phyloP scores from a whole-genome alignment of 1,284 basidiomycete genomes.

The Trichosporon sp. region DNA sequence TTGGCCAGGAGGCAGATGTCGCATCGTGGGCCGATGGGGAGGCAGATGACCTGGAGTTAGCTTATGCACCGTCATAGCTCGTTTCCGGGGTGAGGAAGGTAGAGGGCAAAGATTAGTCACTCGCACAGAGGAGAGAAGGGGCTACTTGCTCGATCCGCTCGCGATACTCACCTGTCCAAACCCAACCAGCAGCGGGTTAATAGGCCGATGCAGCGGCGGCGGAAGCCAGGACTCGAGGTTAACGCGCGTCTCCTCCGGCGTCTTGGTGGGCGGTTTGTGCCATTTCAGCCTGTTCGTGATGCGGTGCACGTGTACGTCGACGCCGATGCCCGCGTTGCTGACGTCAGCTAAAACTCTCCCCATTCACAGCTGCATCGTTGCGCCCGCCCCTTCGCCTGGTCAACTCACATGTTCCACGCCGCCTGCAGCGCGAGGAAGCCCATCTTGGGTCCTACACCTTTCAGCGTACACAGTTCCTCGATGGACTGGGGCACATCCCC shows the following conservation, averaged over 20 bases:
- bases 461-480: conserved; percentile 78
- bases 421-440: conserved; percentile 79
- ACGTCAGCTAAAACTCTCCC: conserved; percentile 1
- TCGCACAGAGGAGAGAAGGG: no score
- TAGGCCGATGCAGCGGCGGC: conserved; percentile 71
- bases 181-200: conserved; percentile 86
- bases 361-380: not conserved
- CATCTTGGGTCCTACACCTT: conserved; percentile 93
- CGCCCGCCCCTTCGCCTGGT: no score
- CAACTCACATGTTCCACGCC: conserved; percentile 76
- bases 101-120: no score
- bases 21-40: conserved; percentile 80
- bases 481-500: conserved; percentile 82
- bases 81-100: no score
- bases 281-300: conserved; percentile 91
- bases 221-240: conserved; percentile 93
- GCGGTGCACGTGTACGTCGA: conserved; percentile 93
- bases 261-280: conserved; percentile 81
- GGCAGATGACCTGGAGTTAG: conserved; percentile 63
- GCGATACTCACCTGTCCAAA: conserved; percentile 69
- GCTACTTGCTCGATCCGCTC: not conserved
- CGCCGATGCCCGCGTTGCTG: conserved; percentile 91
- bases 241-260: conserved; percentile 84
- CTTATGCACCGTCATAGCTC: not conserved
- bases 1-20: conserved; percentile 65